These are phyloP conservation scores for Trametes polyzona DNA, from an alignment of 1,284 basidiomycete genomes.

Conservation along the genomic window DNA sequence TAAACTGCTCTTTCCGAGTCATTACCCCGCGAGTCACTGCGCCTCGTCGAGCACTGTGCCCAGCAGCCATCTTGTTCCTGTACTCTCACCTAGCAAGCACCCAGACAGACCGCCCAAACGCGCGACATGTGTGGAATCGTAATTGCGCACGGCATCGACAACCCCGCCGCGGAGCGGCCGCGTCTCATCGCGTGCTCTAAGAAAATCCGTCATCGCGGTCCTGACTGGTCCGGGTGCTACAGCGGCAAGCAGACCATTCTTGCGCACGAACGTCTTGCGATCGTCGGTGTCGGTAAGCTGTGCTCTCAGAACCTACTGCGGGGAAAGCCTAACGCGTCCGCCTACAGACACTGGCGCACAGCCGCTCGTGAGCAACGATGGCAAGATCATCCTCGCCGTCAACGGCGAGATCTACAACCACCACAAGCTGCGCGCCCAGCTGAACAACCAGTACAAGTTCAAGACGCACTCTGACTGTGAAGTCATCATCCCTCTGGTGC, in stretches of 20 bases:
- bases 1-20: constrained; percentile 25
- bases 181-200: constrained; percentile 86
- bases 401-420: constrained; percentile 99
- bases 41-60: background rate
- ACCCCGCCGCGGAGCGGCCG: constrained; percentile 69
- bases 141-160: constrained; percentile 79
- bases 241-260: constrained; percentile 82
- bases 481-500: constrained; percentile 90
- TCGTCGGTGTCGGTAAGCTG: constrained; percentile 94
- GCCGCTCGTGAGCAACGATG: constrained; percentile 89
- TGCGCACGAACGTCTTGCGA: constrained; percentile 91
- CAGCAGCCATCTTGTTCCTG: background rate
- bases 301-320: background rate
- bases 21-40: constrained; percentile 7
- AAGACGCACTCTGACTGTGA: constrained; percentile 99
- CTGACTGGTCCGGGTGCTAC: constrained; percentile 96
- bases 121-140: constrained; percentile 87
- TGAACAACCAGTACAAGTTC: constrained; percentile 76
- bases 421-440: constrained; percentile 74
- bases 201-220: constrained; percentile 89
- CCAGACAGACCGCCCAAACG: background rate
- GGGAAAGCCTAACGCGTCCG: background rate
- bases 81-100: background rate
- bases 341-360: constrained; percentile 94
- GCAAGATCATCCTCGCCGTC: constrained; percentile 87